Base-by-base conservation (phyloP, 2,329 filamentous ascomycete species). In the Metarhizium brunneum region DNA sequence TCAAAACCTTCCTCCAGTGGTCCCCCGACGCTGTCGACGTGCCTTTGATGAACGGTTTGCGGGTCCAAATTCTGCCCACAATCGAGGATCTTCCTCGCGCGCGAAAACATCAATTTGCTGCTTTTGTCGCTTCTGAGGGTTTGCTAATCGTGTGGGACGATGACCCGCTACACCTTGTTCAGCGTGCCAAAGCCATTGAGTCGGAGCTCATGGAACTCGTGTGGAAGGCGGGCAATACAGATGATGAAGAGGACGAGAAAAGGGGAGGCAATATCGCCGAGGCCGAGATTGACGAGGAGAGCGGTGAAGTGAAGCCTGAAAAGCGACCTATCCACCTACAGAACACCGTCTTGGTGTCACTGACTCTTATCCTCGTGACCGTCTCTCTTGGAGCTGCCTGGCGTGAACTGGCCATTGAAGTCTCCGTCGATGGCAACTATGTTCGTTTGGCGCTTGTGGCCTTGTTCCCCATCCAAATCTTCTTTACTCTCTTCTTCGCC, bases 61-160 rank as follows among this genome's bases (percentile, higher is more conserved):
- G 85, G 42, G 82, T 91, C 16, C 88, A 91, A 69, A 86, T 92
- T 57, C 70, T 91, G 10, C 86, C 86, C 0, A 86, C 82, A 0
- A 79, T 91, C 49, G 81, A 86, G 16, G 86, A 90, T 64, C 76
- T 91, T 4, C 78, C 83, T 0, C 77, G 82, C 45, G 87, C 87
- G 5, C 79, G 88, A 57, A 92, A 90, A 68, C 83, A 90, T 66
- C 88, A 92, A 66, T 91, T 87, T 61, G 88, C 88, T 13, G 88
- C 89, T 7, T 92, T 92, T 66, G 78, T 92, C 47, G 84, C 86
- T 2, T 82, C 81, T 0, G 84, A 88, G 59, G 82, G 82, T 4
- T 74, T 92, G 5, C 73, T 94, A 1, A 75, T 92, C 1, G 87
- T 92, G 1, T 94, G 89, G 89, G 88, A 92, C 61, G 88, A 92